phyloP scores from a whole-genome alignment of 768 basidiomycete species.

The Naganishia randhawae region DNA sequence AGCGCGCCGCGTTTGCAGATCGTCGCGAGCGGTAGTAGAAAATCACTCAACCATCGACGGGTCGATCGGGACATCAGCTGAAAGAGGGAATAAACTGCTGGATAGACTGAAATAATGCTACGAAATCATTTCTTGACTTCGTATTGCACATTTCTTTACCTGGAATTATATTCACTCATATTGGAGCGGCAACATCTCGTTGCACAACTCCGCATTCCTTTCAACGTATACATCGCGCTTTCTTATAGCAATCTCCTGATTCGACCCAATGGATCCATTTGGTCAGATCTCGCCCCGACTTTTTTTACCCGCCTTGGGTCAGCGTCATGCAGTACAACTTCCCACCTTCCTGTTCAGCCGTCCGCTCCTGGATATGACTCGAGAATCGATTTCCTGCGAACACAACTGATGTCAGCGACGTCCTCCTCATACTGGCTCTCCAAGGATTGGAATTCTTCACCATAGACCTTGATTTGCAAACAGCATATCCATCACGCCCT shows the following conservation, averaged over 20 bases:
- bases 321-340: background rate
- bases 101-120: too few relatives aligned
- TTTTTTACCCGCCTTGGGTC: background rate
- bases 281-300: too few relatives aligned
- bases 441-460: background rate
- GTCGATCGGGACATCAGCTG: background rate
- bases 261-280: too few relatives aligned
- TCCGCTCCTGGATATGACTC: background rate
- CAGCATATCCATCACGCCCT: conserved; percentile 20
- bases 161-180: too few relatives aligned
- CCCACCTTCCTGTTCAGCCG: background rate
- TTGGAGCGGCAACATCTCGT: too few relatives aligned
- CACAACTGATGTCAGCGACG: background rate
- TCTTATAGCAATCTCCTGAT: too few relatives aligned
- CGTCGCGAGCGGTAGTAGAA: background rate
- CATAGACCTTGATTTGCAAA: conserved; percentile 22
- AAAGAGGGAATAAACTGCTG: too few relatives aligned
- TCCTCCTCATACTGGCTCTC: background rate
- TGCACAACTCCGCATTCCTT: too few relatives aligned
- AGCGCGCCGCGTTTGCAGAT: background rate
- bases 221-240: too few relatives aligned
- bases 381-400: conserved; percentile 22
- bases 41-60: background rate
- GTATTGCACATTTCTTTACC: too few relatives aligned
- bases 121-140: too few relatives aligned